Conservation (phyloP, 108 stramenopile species). For the Bacterosira constricta region DNA sequence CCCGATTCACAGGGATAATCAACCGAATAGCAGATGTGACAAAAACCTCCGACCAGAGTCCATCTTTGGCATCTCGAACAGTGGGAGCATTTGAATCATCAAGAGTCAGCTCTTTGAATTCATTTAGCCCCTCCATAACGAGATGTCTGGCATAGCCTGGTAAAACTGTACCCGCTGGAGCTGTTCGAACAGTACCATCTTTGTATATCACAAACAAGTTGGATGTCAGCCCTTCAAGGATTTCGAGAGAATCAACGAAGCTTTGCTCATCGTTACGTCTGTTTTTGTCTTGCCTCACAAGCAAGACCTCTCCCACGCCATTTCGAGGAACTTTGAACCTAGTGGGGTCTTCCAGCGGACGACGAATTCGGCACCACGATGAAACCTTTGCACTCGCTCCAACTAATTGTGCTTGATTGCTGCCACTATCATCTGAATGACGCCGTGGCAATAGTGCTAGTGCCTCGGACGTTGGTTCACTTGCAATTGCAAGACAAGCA, state of each 20-base stretch:
- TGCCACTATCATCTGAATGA: not conserved
- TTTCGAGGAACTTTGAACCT: slow-evolving; percentile 48
- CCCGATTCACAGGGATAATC: slow-evolving; percentile 55
- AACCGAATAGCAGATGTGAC: slow-evolving; percentile 72
- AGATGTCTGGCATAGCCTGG: slow-evolving; percentile 71
- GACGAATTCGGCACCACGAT: slow-evolving; percentile 72
- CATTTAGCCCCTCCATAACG: slow-evolving; percentile 47
- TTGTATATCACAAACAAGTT: slow-evolving; percentile 77
- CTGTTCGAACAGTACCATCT: slow-evolving; percentile 63
- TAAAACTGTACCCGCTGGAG: slow-evolving; percentile 48
- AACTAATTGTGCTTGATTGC: slow-evolving; percentile 31
- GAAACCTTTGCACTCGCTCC: slow-evolving; percentile 69
- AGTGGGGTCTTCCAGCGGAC: slow-evolving; percentile 56
- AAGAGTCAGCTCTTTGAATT: slow-evolving; percentile 17
- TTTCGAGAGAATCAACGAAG: slow-evolving; percentile 48
- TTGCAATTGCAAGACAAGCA: slow-evolving; percentile 37
- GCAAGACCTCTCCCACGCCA: slow-evolving; percentile 54
- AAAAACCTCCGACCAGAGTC: slow-evolving; percentile 77
- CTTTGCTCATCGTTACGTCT: slow-evolving; percentile 13
- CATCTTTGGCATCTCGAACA: slow-evolving; percentile 46
- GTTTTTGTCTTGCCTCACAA: slow-evolving; percentile 12
- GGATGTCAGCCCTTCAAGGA: slow-evolving; percentile 80
- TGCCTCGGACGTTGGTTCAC: slow-evolving; percentile 14
- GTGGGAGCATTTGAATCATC: slow-evolving; percentile 39
- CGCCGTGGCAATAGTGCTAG: slow-evolving; percentile 33